Percentiles rank a stretch among this genome's conserved stretches.
These are phyloP conservation scores for Salix arbutifolia DNA, from an alignment of 345 rosid species.

Conservation along the genomic window DNA sequence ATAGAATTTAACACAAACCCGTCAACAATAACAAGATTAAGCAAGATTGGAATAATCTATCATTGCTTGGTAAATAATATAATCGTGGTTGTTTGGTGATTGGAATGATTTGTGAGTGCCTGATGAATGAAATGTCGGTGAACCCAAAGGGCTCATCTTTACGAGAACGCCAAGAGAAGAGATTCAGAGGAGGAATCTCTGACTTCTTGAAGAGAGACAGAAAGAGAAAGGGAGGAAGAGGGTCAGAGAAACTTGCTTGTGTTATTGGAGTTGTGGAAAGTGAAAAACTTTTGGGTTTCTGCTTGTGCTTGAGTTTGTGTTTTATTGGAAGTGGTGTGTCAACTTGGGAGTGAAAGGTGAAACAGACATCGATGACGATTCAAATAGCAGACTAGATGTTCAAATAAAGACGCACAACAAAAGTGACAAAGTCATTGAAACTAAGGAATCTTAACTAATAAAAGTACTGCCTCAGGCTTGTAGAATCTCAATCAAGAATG, in stretches of 20 bases:
- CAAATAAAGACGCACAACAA: neutral
- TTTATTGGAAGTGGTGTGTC: slow-evolving; percentile 4
- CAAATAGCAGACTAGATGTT: neutral
- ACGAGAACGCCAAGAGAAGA: slow-evolving; percentile 83
- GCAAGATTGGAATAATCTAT: slow-evolving; percentile 36
- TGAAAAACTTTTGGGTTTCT: slow-evolving; percentile 3
- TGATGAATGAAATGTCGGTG: slow-evolving; percentile 78
- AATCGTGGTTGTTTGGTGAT: slow-evolving; percentile 42
- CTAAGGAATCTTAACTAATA: too few species aligned
- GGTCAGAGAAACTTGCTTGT: slow-evolving; percentile 73
- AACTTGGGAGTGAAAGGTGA: slow-evolving; percentile 2
- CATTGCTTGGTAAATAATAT: slow-evolving; percentile 18
- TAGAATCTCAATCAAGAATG: neutral
- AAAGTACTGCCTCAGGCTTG: neutral
- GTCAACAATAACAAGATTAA: slow-evolving; percentile 53
- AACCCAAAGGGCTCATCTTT: slow-evolving; percentile 84
- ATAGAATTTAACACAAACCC: slow-evolving; percentile 58
- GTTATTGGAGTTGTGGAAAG: slow-evolving; percentile 12
- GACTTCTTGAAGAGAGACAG: slow-evolving; percentile 56
- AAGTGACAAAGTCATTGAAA: neutral
- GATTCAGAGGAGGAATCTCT: slow-evolving; percentile 61
- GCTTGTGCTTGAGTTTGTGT: slow-evolving; percentile 3
- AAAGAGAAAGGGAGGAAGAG: slow-evolving; percentile 53
- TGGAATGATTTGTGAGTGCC: slow-evolving; percentile 57
- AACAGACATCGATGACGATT: slow-evolving; percentile 13